A percentile compares a stretch with the other conserved stretches of the same genome.
Evolutionary conservation across 1,284 basidiomycete species (phyloP).

Genomic region (Microstroma glucosiphilum): DNA sequence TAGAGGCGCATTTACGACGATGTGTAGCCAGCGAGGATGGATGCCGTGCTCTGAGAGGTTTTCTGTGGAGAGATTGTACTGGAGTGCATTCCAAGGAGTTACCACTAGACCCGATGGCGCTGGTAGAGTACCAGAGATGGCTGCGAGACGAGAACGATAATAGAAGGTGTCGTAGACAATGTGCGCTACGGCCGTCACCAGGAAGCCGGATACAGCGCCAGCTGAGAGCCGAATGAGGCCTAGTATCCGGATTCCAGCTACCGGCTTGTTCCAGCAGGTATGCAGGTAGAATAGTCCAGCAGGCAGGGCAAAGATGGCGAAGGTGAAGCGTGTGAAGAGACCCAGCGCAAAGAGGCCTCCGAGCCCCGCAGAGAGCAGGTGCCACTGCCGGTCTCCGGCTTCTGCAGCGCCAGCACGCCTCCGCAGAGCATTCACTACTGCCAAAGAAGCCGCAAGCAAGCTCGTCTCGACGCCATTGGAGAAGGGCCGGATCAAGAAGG

Average conservation of each 20-base stretch:
- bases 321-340: conserved; percentile 45
- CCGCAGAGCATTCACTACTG: neutral
- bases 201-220: neutral
- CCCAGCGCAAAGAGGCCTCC: conserved; percentile 24
- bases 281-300: conserved; percentile 7
- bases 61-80: conserved; percentile 40
- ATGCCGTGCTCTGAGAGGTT: conserved; percentile 50
- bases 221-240: neutral
- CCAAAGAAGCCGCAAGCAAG: conserved; percentile 22
- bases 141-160: neutral
- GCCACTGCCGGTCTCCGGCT: neutral
- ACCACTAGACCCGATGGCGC: conserved; percentile 10
- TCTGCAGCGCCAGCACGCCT: neutral
- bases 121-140: neutral
- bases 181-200: neutral
- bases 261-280: neutral
- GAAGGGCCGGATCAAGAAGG: conserved; percentile 48
- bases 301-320: conserved; percentile 39
- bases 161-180: neutral
- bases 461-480: conserved; percentile 47
- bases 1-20: conserved; percentile 46
- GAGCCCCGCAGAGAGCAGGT: neutral
- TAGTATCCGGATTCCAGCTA: neutral
- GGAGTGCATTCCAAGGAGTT: conserved; percentile 46
- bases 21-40: conserved; percentile 49